Percentiles rank a stretch among this genome's conserved stretches.
Conservation (phyloP, 2,329 filamentous ascomycete genomes). For the Simplicillium sp. region DNA sequence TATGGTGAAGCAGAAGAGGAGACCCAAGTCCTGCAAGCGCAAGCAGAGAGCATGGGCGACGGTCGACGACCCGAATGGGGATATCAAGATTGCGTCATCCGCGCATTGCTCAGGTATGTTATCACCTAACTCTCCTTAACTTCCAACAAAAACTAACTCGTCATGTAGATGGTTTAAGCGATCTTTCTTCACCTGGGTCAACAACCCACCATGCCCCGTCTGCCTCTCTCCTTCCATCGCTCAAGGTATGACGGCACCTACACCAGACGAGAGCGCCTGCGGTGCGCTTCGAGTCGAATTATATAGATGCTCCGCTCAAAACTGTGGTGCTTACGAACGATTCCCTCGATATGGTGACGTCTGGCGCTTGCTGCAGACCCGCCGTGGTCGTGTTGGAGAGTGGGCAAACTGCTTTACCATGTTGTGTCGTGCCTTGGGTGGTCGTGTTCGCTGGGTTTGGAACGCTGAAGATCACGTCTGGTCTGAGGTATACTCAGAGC, state of each 20-base stretch:
- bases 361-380: conserved; percentile 81
- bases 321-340: conserved; percentile 72
- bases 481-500: conserved; percentile 95
- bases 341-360: conserved; percentile 95
- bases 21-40: conserved; percentile 73
- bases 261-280: conserved; percentile 80
- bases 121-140: background rate
- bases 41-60: conserved; percentile 78
- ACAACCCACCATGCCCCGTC: conserved; percentile 78
- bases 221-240: conserved; percentile 78
- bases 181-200: conserved; percentile 92
- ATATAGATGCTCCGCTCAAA: conserved; percentile 71
- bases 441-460: conserved; percentile 94
- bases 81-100: conserved; percentile 93
- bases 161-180: conserved; percentile 71
- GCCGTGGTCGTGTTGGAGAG: conserved; percentile 80
- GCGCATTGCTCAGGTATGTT: conserved; percentile 70
- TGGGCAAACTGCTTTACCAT: conserved; percentile 99
- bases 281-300: conserved; percentile 83
- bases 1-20: conserved; percentile 94
- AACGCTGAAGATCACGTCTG: conserved; percentile 96
- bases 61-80: conserved; percentile 82
- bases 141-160: conserved; percentile 10
- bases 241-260: conserved; percentile 74
- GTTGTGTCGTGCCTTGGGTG: conserved; percentile 88